These are phyloP conservation scores for Alnus rubra DNA, from an alignment of 306 rosid species.

Conservation along the genomic window DNA sequence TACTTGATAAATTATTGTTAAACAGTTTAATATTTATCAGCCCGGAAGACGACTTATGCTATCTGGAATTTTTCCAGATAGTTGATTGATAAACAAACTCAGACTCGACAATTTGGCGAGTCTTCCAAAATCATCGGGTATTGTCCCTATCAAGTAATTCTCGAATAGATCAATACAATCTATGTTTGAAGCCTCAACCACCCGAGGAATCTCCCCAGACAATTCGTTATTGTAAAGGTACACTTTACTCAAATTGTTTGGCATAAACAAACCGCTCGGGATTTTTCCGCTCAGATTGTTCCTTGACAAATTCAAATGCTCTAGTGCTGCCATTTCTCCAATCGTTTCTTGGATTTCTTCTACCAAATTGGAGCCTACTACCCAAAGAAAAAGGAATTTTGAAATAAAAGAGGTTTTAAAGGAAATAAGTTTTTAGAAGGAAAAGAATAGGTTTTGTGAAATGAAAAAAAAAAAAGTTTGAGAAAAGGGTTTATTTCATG, in stretches of 20 bases:
- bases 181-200: slow-evolving; percentile 20
- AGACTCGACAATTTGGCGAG: slow-evolving; percentile 36
- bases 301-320: slow-evolving; percentile 34
- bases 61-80: slow-evolving; percentile 60
- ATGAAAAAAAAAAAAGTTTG: too few relatives aligned
- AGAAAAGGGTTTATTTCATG: too few relatives aligned
- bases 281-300: slow-evolving; percentile 53
- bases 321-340: slow-evolving; percentile 43
- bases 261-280: slow-evolving; percentile 46
- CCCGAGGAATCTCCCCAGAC: too few relatives aligned
- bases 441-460: too few relatives aligned
- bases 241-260: slow-evolving; percentile 43
- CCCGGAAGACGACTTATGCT: slow-evolving; percentile 54
- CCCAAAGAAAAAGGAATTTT: slow-evolving; percentile 4
- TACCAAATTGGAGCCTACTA: too few relatives aligned
- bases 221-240: neutral
- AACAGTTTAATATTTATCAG: slow-evolving; percentile 41
- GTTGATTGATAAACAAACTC: slow-evolving; percentile 38
- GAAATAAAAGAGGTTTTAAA: too few relatives aligned
- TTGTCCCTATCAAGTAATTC: slow-evolving; percentile 44
- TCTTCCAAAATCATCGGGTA: slow-evolving; percentile 60
- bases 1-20: slow-evolving; percentile 55
- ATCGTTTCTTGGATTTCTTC: too few relatives aligned
- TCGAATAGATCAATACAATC: slow-evolving; percentile 41
- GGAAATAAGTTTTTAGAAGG: too few relatives aligned